Percentiles rank a stretch among this genome's conserved stretches.
Evolutionary conservation across 1,284 basidiomycete genomes (phyloP).

Genomic region (Neolentinus lepideus): DNA sequence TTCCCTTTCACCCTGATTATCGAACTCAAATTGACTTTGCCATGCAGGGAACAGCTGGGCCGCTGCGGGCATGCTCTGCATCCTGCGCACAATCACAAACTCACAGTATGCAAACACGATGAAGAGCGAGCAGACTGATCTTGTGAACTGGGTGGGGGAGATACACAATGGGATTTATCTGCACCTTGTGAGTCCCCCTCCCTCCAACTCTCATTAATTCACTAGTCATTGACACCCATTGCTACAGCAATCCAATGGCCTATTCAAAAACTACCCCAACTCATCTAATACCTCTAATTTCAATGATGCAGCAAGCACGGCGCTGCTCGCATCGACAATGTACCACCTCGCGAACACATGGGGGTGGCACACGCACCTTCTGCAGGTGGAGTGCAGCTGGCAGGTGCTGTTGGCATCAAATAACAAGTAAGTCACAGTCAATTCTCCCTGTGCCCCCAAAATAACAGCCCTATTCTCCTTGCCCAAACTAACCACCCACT

Average conservation of each 20-base stretch:
- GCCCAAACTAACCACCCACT: no score
- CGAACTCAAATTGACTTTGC: not conserved
- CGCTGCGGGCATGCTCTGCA: slow-evolving; percentile 31
- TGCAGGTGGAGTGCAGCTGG: slow-evolving; percentile 42
- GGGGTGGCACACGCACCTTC: slow-evolving; percentile 34
- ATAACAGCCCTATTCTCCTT: no score
- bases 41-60: slow-evolving; percentile 33
- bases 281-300: slow-evolving; percentile 40
- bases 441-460: no score
- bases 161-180: slow-evolving; percentile 29
- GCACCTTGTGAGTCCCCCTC: slow-evolving; percentile 12
- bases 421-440: slow-evolving; percentile 1
- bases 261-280: slow-evolving; percentile 68
- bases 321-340: slow-evolving; percentile 63
- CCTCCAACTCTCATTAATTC: no score
- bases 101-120: slow-evolving; percentile 16
- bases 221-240: not conserved
- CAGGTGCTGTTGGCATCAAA: slow-evolving; percentile 25
- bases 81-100: slow-evolving; percentile 27
- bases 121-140: slow-evolving; percentile 21
- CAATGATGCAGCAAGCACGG: slow-evolving; percentile 59
- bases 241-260: slow-evolving; percentile 34
- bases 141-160: slow-evolving; percentile 29
- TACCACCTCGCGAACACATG: slow-evolving; percentile 48
- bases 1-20: not conserved